Evolutionary conservation across 2,329 filamentous ascomycete species (phyloP), one percentile per base, ranked within the genome.

Genomic region (Didymella pomorum): DNA sequence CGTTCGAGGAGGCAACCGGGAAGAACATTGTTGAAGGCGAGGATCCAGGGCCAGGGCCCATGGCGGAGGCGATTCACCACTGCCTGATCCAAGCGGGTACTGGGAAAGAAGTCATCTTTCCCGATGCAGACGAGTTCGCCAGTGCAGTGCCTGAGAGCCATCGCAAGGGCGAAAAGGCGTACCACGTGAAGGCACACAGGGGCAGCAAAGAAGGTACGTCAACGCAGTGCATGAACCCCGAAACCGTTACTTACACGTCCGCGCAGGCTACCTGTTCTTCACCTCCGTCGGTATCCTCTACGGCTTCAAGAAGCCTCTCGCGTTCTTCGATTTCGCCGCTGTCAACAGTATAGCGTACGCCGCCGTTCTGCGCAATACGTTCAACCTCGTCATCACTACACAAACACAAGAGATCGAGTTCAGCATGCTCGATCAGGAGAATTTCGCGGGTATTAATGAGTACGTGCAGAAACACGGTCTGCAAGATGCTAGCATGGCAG

Each of bases 261-360:
- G 14, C 16, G 10, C 58, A 87, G 86, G 86, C 37, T 89, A 85
- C 68, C 79, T 89, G 14, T 89, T 87, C 78, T 83, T 89, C 71
- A 81, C 88, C 11, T 80, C 83, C 20, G 82, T 80, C 9, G 87
- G 87, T 29, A 85, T 89, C 46, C 73, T 89, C 39, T 89, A 85
- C 68, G 86, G 84, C 39, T 89, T 87, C 79, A 88, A 88, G 69
- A 89, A 89, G 67, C 87, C 87, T 0, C 77, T 89, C 23, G 72
- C 83, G 9, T 88, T 86, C 76, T 87, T 88, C 69, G 81, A 85
- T 9, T 87, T 89, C 60, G 81, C 83, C 46, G 78, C 79, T 33
- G 81, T 89, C 57, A 83, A 84, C 50, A 83, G 83, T 21, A 82
- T 88, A 44, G 86, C 84, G 37, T 89, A 88, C 76, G 88, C 86